These are phyloP conservation scores for Dendrocalamus sinicus DNA, from an alignment of 176 grass and related monocot species.

Conservation along the genomic window DNA sequence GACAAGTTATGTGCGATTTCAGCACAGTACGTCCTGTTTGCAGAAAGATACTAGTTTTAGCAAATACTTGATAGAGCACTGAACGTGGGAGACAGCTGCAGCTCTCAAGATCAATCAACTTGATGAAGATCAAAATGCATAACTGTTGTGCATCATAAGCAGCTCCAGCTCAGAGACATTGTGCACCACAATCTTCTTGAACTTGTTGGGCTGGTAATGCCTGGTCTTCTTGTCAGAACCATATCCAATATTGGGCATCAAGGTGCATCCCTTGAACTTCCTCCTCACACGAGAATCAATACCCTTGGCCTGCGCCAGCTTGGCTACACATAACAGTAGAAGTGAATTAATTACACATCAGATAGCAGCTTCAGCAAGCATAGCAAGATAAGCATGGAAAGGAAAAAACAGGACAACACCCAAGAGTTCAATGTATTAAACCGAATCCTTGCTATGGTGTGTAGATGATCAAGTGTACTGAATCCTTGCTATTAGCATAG, in stretches of 20 bases:
- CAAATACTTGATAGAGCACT: not conserved
- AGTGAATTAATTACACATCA: not conserved
- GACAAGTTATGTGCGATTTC: constrained; percentile 73
- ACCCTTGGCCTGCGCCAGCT: constrained; percentile 44
- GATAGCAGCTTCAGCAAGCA: constrained; percentile 9
- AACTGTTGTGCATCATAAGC: constrained; percentile 90
- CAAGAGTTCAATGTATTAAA: not conserved
- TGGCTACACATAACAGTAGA: not conserved
- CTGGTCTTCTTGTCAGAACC: not conserved
- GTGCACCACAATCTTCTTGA: constrained; percentile 85
- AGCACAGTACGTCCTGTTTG: constrained; percentile 63
- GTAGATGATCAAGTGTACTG: not conserved
- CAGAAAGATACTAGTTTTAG: not conserved
- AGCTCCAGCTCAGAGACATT: constrained; percentile 71
- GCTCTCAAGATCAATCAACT: not conserved
- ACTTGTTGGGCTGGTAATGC: constrained; percentile 80
- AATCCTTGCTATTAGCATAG: not conserved
- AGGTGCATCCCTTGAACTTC: constrained; percentile 79
- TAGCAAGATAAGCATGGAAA: not conserved
- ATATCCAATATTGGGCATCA: constrained; percentile 80
- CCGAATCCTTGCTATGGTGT: not conserved
- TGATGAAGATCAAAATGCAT: not conserved
- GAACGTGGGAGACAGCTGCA: not conserved
- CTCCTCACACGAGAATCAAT: constrained; percentile 76
- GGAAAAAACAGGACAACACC: not conserved